Percentiles rank a stretch among this genome's conserved stretches.
Evolutionary conservation across 2,329 filamentous ascomycete species (phyloP).

Genomic region (Pseudocercospora macadamiae): DNA sequence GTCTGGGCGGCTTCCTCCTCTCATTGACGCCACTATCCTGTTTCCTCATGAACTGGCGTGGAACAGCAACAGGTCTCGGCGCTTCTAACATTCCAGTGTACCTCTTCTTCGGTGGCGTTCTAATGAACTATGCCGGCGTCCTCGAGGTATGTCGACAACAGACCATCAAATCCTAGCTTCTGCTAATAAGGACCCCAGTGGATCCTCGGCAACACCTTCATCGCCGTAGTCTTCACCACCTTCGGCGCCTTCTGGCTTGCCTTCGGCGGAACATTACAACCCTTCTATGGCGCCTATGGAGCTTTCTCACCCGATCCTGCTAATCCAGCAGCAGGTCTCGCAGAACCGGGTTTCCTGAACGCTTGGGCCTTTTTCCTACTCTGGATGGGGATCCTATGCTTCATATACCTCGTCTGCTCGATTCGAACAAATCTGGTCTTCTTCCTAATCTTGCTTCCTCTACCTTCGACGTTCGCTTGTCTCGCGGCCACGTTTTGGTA

Average conservation of each 20-base stretch:
- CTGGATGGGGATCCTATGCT: conserved; percentile 65
- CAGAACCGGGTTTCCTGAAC: conserved; percentile 43
- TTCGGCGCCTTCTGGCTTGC: conserved; percentile 60
- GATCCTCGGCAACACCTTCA: conserved; percentile 62
- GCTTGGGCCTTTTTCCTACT: conserved; percentile 65
- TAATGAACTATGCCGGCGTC: background rate
- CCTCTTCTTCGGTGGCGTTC: conserved; percentile 52
- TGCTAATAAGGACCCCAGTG: conserved; percentile 39
- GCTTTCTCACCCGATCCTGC: conserved; percentile 37
- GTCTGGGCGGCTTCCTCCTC: conserved; percentile 59
- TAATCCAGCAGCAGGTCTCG: conserved; percentile 30
- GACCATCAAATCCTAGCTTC: too few species aligned
- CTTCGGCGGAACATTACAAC: conserved; percentile 52
- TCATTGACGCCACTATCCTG: conserved; percentile 58
- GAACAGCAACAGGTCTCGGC: conserved; percentile 53
- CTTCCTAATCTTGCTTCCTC: conserved; percentile 66
- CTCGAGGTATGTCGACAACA: background rate
- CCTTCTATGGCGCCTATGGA: conserved; percentile 52
- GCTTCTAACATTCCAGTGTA: conserved; percentile 49
- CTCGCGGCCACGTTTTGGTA: conserved; percentile 64
- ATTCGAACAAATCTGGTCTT: conserved; percentile 73
- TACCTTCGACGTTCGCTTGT: conserved; percentile 62
- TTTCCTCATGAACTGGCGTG: conserved; percentile 61
- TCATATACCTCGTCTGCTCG: conserved; percentile 69
- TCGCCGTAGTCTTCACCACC: conserved; percentile 57